Evolutionary conservation across 805 yeast species (phyloP), one percentile per base, ranked within the genome.

Genomic region (Candida manassasensis): DNA sequence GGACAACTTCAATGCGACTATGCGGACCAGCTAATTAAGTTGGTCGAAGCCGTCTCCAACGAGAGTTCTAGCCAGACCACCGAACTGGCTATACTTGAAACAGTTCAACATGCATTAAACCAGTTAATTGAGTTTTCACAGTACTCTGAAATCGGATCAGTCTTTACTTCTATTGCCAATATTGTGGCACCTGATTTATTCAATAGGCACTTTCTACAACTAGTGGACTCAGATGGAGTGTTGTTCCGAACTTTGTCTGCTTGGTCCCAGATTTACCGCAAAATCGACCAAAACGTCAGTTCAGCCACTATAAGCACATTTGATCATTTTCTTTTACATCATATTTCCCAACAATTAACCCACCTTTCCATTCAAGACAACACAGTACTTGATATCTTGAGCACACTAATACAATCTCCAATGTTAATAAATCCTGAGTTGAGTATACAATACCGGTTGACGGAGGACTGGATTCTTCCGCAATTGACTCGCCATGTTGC

Each of bases 401-500:
- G 43, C 4, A 34, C 40, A 11, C 53, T 54, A 55, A 17, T 38
- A 5, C 34, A 38, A 2, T 29, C 44, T 3, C 46, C 52, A 2
- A 35, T 50, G 2, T 26, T 53, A 10, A 26, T 47, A 3, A 36
- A 44, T 21, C 32, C 41, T 7, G 37, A 41, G n/a, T 19, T 37
- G 16, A 27, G 42, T 6, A 25, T 51, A 14, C 32, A 38, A n/a
- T 10, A 27, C 2, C 47, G 44, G 28, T 18, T 55, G 2, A 29
- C 44, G 2, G 34, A 40, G 4, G 53, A 53, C 4, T 36, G 45
- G 4, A 31, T 57, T 2, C n/a, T 47, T 2, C 61, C 62, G 3
- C 40, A 27, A 14, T 31, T 54, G 8, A 19, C 28, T 2, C 14
- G 37, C 3, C 18, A 36, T 13, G 31, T 52, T 3, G 27, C 29